Evolutionary conservation across 2,329 filamentous ascomycete genomes (phyloP), one percentile per base, ranked within the genome.

Genomic region (Lachnellula occidentalis): DNA sequence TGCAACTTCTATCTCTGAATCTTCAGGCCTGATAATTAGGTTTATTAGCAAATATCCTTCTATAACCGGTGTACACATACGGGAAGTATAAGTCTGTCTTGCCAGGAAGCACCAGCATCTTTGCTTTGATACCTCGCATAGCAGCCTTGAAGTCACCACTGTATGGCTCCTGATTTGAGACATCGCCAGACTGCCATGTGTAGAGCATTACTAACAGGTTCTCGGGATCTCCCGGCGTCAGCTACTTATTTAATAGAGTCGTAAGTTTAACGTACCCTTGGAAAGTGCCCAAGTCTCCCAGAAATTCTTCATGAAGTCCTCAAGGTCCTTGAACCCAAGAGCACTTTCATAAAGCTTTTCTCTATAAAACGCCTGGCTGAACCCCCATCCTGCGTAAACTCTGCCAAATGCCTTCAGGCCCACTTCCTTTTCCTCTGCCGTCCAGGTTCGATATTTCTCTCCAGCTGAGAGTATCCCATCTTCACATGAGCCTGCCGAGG

Each of bases 31-130:
- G 58, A 37, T 57, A 19, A 39, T 39, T 34, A n/a, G 5, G 2
- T 9, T 12, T 6, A 31, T 41, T n/a, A 57, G 64, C 37, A 21
- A 56, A 41, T 12, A 42, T 17, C 34, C 12, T 31, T 17, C 24
- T 14, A 48, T 12, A 5, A 24, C 24, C 27, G 15, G 27, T 3
- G 4, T 14, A 50, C 6, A 42, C 78, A 71, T 66, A 83, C 75
- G 88, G 86, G 61, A 94, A 92, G 66, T 92, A 92, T 4, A 92
- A 74, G 66, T 92, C 89, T 0, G 87, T 91, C 66, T 87, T 82
- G 21, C 76, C 72, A 0, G 89, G 88, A 14, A 92, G 69, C 3
- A 92, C 85, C 42, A 92, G 71, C 0, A 81, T 83, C 63, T 83
- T 88, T 1, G 87, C 85, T 67, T 86, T 87, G 69, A 92, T 90